Conservation (phyloP, 305 asterid genomes). For the Petunia hybrid region DNA sequence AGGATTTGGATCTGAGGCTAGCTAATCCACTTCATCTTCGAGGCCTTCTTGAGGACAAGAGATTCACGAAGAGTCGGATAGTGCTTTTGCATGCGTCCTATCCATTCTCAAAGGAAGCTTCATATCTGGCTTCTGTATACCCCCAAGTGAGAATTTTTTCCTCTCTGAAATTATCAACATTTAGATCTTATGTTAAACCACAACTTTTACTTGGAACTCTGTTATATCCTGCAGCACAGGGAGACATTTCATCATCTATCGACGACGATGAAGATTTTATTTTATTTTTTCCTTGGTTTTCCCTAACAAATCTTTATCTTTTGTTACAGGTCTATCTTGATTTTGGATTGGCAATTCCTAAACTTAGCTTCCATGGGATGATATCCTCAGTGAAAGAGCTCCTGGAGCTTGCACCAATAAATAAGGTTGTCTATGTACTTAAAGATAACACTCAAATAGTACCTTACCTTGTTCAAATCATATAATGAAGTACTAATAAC, state of each 20-base stretch:
- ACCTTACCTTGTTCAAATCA: neutral
- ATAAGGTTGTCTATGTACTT: conserved; percentile 63
- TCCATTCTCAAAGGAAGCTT: conserved; percentile 94
- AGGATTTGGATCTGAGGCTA: conserved; percentile 87
- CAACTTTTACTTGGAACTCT: neutral
- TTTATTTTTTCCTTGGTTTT: neutral
- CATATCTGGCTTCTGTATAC: conserved; percentile 92
- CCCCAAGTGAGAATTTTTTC: conserved; percentile 62
- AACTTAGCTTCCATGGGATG: conserved; percentile 98
- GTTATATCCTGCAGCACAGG: neutral
- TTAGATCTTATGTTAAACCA: neutral
- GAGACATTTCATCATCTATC: neutral
- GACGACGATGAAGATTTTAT: conserved; percentile 29
- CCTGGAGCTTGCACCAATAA: conserved; percentile 86
- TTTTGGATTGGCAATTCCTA: conserved; percentile 97
- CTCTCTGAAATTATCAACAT: conserved; percentile 21
- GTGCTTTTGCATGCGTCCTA: conserved; percentile 95
- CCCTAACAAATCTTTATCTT: conserved; percentile 34
- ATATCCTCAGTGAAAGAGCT: conserved; percentile 90
- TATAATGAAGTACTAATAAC: neutral
- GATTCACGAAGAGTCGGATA: conserved; percentile 68
- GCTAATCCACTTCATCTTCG: conserved; percentile 97
- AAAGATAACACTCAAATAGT: conserved; percentile 30
- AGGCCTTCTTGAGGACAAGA: conserved; percentile 78
- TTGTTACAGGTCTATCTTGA: conserved; percentile 80